These are phyloP conservation scores for Colletotrichum tabaci DNA, from an alignment of 2,329 filamentous ascomycete genomes.

Conservation along the genomic window DNA sequence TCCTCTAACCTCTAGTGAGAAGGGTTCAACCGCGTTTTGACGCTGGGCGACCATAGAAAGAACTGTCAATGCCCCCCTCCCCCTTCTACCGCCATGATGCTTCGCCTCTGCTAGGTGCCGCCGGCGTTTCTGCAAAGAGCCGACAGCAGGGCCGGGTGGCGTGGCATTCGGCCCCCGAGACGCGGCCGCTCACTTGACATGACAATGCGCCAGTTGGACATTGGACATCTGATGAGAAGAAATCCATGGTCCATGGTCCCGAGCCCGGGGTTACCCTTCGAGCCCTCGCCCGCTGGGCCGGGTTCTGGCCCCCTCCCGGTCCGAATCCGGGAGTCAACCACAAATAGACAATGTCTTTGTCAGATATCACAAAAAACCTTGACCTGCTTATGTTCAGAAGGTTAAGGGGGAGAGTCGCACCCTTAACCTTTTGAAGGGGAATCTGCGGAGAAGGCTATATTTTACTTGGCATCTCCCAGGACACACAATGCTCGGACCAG, in stretches of 20 bases:
- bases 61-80: slow-evolving; percentile 18
- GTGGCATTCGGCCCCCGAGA: slow-evolving; percentile 25
- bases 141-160: slow-evolving; percentile 5
- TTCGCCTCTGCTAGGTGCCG: slow-evolving; percentile 9
- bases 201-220: too few relatives aligned
- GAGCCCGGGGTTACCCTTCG: slow-evolving; percentile 10
- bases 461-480: too few relatives aligned
- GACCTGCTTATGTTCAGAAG: slow-evolving; percentile 12
- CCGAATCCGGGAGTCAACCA: slow-evolving; percentile 4
- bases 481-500: too few relatives aligned
- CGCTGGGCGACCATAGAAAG: neutral
- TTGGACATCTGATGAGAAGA: slow-evolving; percentile 18
- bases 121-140: neutral
- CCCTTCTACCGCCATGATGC: slow-evolving; percentile 3
- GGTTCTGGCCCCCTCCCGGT: slow-evolving; percentile 3
- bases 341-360: slow-evolving; percentile 27
- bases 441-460: too few relatives aligned
- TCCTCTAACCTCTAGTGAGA: neutral
- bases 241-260: slow-evolving; percentile 37
- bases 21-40: slow-evolving; percentile 3
- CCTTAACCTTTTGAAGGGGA: neutral
- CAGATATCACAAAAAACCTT: slow-evolving; percentile 38
- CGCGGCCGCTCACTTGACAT: slow-evolving; percentile 11
- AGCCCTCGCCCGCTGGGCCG: slow-evolving; percentile 6
- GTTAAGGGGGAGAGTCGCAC: neutral